A percentile compares a stretch with the other conserved stretches of the same genome.
phyloP scores from a whole-genome alignment of 78 protist genomes.

The Chrysochromulina tobinii region DNA sequence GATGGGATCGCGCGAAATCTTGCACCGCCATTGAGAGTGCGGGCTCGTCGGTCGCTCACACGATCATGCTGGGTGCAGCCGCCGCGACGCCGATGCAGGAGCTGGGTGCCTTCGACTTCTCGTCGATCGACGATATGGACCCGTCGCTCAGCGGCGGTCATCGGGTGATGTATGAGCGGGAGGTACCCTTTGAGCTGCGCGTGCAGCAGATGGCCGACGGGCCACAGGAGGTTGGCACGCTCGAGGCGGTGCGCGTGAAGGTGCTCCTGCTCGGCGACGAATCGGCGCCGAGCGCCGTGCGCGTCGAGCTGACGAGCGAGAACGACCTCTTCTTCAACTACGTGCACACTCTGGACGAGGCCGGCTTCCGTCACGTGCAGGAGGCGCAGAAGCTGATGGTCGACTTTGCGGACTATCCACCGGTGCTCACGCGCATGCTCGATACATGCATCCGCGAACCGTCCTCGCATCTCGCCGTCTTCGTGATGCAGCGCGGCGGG shows the following conservation, averaged over 20 bases:
- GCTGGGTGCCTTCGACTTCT: slow-evolving; percentile 4
- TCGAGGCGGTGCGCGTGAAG: slow-evolving; percentile 39
- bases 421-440: slow-evolving; percentile 38
- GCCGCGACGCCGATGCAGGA: too few relatives aligned
- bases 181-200: slow-evolving; percentile 45
- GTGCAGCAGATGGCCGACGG: slow-evolving; percentile 23
- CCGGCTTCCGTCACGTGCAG: slow-evolving; percentile 20
- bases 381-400: slow-evolving; percentile 50
- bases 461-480: slow-evolving; percentile 37
- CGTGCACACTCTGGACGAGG: slow-evolving; percentile 30
- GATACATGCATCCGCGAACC: slow-evolving; percentile 37
- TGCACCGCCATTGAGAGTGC: too few relatives aligned
- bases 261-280: slow-evolving; percentile 25
- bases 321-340: slow-evolving; percentile 41
- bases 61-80: too few relatives aligned
- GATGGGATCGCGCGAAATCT: too few relatives aligned
- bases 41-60: too few relatives aligned
- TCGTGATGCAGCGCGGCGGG: slow-evolving; percentile 28
- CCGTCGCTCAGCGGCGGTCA: slow-evolving; percentile 33
- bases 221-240: slow-evolving; percentile 38
- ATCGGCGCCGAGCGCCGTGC: neutral
- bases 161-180: slow-evolving; percentile 27
- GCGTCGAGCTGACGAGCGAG: slow-evolving; percentile 37
- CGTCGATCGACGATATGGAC: slow-evolving; percentile 36
- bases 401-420: slow-evolving; percentile 41